A percentile compares a stretch with the other conserved stretches of the same genome.
Conservation (phyloP, 106 monocot species). For the Dendrobium catenatum region DNA sequence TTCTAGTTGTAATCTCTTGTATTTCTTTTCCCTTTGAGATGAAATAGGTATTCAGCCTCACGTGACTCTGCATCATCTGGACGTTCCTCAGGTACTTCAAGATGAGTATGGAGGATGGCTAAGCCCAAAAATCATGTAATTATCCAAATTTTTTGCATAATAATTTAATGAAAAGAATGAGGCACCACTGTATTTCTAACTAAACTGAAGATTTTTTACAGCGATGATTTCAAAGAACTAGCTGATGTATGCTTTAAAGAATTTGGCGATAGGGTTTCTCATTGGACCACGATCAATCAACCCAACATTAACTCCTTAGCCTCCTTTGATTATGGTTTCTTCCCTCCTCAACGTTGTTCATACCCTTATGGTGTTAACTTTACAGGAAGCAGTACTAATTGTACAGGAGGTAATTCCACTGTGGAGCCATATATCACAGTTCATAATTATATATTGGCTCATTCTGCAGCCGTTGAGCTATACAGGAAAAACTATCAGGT, state of each 20-base stretch:
- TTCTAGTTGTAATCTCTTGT: background rate
- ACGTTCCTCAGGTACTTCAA: conserved; percentile 67
- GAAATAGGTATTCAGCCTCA: conserved; percentile 63
- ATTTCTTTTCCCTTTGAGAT: background rate
- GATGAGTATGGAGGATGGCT: conserved; percentile 75
- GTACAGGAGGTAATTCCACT: conserved; percentile 41
- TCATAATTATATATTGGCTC: conserved; percentile 41
- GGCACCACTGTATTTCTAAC: background rate
- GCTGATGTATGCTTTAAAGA: conserved; percentile 62
- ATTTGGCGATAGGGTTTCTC: conserved; percentile 54
- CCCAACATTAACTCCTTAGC: conserved; percentile 31
- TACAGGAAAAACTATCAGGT: conserved; percentile 55
- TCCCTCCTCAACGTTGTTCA: conserved; percentile 36
- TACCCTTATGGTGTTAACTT: conserved; percentile 49
- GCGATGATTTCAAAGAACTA: conserved; percentile 56
- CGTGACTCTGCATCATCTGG: conserved; percentile 49
- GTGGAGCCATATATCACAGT: conserved; percentile 47
- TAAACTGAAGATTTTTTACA: background rate
- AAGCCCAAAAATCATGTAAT: conserved; percentile 67
- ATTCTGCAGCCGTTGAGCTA: conserved; percentile 28
- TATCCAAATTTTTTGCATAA: background rate
- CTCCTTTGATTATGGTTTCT: conserved; percentile 30
- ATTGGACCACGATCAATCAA: conserved; percentile 62
- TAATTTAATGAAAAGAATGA: background rate
- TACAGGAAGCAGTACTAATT: conserved; percentile 30